Evolutionary conservation across 345 rosid species (phyloP).

Genomic region (Populus ilicifolia): DNA sequence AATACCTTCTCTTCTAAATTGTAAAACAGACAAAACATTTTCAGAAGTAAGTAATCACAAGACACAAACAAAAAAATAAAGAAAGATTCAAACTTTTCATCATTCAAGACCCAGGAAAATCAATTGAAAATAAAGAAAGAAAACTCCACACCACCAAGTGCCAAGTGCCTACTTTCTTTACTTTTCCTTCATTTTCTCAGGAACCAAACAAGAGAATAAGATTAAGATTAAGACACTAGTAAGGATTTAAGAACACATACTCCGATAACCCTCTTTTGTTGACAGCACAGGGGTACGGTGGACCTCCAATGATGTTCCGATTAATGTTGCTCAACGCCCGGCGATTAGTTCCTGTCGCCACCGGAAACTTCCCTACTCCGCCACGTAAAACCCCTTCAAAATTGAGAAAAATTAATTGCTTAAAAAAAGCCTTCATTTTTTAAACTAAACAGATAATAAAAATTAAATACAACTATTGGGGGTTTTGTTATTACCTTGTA

Average conservation of each 20-base stretch:
- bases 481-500: constrained; percentile 41
- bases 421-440: neutral
- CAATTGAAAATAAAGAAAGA: neutral
- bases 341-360: constrained; percentile 48
- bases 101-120: neutral
- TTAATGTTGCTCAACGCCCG: constrained; percentile 69
- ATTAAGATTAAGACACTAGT: neutral
- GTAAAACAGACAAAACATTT: neutral
- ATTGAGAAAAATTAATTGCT: constrained; percentile 4
- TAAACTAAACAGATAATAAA: neutral
- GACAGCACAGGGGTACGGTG: constrained; percentile 64
- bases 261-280: constrained; percentile 56
- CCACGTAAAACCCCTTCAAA: constrained; percentile 48
- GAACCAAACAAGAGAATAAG: neutral
- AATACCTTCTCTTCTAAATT: constrained; percentile 40
- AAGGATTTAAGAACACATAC: constrained; percentile 37
- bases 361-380: constrained; percentile 53
- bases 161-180: neutral
- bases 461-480: neutral
- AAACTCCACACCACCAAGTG: neutral
- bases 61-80: neutral
- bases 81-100: neutral
- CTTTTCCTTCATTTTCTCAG: neutral
- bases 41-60: neutral
- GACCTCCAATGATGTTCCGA: constrained; percentile 57